Evolutionary conservation across 1,284 basidiomycete species (phyloP).

Genomic region (Tilletia indica): DNA sequence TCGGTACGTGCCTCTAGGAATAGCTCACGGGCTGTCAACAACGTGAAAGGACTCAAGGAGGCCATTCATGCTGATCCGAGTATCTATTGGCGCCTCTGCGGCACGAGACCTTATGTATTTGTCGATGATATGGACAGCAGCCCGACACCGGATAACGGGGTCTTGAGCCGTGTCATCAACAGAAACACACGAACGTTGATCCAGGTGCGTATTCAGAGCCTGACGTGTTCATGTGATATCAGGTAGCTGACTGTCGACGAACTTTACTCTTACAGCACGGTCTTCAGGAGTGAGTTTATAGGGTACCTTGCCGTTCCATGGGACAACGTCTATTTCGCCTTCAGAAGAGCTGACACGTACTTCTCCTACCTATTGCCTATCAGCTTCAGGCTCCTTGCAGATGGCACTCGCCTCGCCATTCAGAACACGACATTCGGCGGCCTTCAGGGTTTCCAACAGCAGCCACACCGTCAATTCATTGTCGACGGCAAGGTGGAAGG

Average conservation of each 20-base stretch:
- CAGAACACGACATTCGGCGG: slow-evolving; percentile 53
- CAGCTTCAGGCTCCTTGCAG: slow-evolving; percentile 36
- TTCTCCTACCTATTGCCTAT: no score
- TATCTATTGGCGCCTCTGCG: slow-evolving; percentile 37
- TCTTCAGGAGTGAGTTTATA: slow-evolving; percentile 30
- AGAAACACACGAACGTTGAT: slow-evolving; percentile 38
- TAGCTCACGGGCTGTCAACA: slow-evolving; percentile 35
- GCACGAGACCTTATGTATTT: slow-evolving; percentile 32
- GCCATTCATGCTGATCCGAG: slow-evolving; percentile 39
- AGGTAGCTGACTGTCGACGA: no score
- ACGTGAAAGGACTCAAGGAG: slow-evolving; percentile 41
- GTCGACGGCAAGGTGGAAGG: slow-evolving; percentile 29
- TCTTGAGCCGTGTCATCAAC: slow-evolving; percentile 42
- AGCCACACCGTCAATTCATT: slow-evolving; percentile 28
- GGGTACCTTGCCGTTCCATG: no score
- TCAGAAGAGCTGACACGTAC: neutral
- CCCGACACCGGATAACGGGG: slow-evolving; percentile 9
- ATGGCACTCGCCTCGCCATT: slow-evolving; percentile 42
- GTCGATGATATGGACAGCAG: slow-evolving; percentile 3
- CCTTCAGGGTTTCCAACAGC: slow-evolving; percentile 42
- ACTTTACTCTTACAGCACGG: slow-evolving; percentile 34
- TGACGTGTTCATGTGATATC: no score
- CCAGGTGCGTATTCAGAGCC: slow-evolving; percentile 3
- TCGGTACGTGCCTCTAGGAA: no score
- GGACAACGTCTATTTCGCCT: no score